phyloP scores from a whole-genome alignment of 352 stramenopile genomes.

The Blastocystis sp. region DNA sequence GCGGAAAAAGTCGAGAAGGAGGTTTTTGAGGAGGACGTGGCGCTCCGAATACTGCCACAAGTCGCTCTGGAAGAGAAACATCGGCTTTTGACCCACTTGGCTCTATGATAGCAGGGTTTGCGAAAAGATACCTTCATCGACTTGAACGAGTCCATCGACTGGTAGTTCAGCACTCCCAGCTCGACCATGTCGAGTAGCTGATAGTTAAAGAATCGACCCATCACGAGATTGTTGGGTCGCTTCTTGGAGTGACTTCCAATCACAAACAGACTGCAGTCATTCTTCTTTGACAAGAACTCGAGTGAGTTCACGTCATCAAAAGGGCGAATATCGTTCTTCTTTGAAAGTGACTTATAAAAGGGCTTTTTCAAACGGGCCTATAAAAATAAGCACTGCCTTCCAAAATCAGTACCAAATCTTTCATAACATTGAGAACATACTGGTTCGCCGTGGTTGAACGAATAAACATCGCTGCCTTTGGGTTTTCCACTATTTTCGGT shows the following conservation, averaged over 20 bases:
- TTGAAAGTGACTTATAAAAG: slow-evolving; percentile 69
- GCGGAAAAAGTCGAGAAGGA: slow-evolving; percentile 90
- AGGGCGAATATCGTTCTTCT: slow-evolving; percentile 86
- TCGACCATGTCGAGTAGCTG: slow-evolving; percentile 96
- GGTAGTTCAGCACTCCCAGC: slow-evolving; percentile 88
- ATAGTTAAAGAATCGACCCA: slow-evolving; percentile 93
- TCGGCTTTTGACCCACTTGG: slow-evolving; percentile 35
- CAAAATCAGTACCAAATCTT: slow-evolving; percentile 71
- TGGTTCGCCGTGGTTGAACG: slow-evolving; percentile 81
- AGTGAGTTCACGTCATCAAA: slow-evolving; percentile 85
- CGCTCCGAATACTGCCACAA: slow-evolving; percentile 64
- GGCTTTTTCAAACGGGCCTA: slow-evolving; percentile 55
- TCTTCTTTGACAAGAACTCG: slow-evolving; percentile 90
- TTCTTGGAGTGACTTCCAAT: slow-evolving; percentile 96
- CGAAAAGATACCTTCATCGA: slow-evolving; percentile 84
- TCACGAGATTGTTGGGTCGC: slow-evolving; percentile 91
- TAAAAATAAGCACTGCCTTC: not conserved
- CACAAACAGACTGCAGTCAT: slow-evolving; percentile 91
- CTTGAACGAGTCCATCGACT: slow-evolving; percentile 83
- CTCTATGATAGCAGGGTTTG: slow-evolving; percentile 73
- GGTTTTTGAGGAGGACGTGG: slow-evolving; percentile 59
- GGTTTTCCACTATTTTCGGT: slow-evolving; percentile 83
- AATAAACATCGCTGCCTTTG: slow-evolving; percentile 80
- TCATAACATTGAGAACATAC: slow-evolving; percentile 74
- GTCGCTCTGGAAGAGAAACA: slow-evolving; percentile 65